These are phyloP conservation scores for Trifolium subterraneum DNA, from an alignment of 306 rosid genomes.

Conservation along the genomic window DNA sequence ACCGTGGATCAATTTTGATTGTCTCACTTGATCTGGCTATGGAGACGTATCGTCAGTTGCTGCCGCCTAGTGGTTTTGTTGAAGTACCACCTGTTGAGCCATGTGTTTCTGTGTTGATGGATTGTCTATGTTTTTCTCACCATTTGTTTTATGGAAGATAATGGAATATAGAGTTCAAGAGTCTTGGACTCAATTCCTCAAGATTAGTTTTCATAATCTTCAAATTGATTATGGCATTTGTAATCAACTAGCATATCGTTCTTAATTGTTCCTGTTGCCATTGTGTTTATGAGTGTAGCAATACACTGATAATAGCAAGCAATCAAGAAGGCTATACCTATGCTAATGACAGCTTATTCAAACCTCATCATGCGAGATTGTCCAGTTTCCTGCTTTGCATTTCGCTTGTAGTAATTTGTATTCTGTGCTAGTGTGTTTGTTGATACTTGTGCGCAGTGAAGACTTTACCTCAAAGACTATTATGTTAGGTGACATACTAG, in stretches of 20 bases:
- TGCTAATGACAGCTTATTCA: background rate
- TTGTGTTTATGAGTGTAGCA: background rate
- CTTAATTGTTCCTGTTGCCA: background rate
- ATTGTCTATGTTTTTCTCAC: background rate
- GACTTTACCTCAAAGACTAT: too few species aligned
- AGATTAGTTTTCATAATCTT: background rate
- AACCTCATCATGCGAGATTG: background rate
- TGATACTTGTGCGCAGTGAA: too few species aligned
- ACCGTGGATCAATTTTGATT: too few species aligned
- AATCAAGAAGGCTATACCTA: background rate
- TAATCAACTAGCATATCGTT: background rate
- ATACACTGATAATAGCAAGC: background rate
- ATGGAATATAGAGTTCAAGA: background rate
- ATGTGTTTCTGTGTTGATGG: background rate
- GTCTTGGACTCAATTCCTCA: slow-evolving; percentile 1
- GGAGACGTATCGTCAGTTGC: background rate
- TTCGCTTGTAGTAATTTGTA: too few species aligned
- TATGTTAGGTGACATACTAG: too few species aligned
- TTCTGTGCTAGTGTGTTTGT: too few species aligned
- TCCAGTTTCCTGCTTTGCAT: too few species aligned
- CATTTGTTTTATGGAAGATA: background rate
- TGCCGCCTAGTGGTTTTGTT: background rate
- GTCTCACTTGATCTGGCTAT: background rate
- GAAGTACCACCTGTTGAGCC: background rate
- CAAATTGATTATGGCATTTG: background rate